Evolutionary conservation across 1,284 basidiomycete species (phyloP).

Genomic region (Sphagnurus paluster): DNA sequence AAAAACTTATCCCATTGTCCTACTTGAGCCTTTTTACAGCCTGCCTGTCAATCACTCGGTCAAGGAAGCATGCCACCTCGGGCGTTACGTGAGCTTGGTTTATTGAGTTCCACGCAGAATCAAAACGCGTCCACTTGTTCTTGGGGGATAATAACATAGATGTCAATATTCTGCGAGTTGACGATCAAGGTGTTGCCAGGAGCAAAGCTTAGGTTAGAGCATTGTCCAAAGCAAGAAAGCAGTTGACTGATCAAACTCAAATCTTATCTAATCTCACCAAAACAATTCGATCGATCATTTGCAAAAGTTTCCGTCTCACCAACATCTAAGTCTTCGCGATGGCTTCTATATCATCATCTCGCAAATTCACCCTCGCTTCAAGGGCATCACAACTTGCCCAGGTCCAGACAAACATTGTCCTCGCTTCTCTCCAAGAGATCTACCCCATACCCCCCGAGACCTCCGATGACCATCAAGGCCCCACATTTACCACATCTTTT

Average conservation of each 20-base stretch:
- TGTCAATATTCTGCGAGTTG: no score
- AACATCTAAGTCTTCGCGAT: conserved; percentile 7
- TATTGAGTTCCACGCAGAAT: not conserved
- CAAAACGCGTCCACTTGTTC: no score
- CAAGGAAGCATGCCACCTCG: no score
- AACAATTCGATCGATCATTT: conserved; percentile 3
- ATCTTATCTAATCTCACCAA: conserved; percentile 11
- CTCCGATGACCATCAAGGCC: conserved; percentile 28
- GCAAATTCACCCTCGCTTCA: conserved; percentile 74
- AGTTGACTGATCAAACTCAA: no score
- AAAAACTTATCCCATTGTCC: conserved; percentile 6
- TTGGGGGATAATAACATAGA: no score
- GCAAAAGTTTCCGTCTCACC: not conserved
- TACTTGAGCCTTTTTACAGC: not conserved
- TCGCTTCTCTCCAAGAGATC: conserved; percentile 19
- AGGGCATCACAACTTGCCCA: conserved; percentile 85
- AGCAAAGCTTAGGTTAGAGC: no score
- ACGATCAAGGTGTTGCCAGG: not conserved
- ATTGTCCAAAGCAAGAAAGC: no score
- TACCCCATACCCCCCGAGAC: conserved; percentile 39
- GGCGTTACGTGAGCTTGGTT: no score
- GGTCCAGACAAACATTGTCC: conserved; percentile 73
- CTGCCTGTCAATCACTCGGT: no score
- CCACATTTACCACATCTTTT: conserved; percentile 72
- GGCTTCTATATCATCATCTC: conserved; percentile 19